Base-by-base conservation (phyloP, 2,329 filamentous ascomycete species). In the Neofusicoccum laricinum region DNA sequence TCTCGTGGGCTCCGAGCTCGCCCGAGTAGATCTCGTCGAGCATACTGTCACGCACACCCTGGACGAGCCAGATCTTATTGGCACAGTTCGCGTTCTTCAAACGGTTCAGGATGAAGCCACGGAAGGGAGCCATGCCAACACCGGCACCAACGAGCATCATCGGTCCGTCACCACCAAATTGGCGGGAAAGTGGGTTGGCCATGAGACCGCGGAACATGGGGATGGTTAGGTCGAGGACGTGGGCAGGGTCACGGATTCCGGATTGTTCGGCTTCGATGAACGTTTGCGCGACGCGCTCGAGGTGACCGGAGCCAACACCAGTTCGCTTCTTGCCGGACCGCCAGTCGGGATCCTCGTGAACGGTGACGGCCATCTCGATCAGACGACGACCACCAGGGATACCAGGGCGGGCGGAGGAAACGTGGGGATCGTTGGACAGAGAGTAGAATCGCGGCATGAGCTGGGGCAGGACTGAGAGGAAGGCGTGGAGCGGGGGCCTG, bases 371-470 rank as follows among this genome's bases (percentile, higher is more conserved):
- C 72, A 98, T 91, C 80, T 98, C 95, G 71, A 99, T 89, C 66
- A 98, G 81, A 34, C 93, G 90, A 68, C 91, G 90, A 69, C 86
- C 72, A 58, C 75, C 85, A 68, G 90, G 86, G 43, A 87, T 85
- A 67, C 90, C 90, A 67, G 87, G 85, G 21, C 88, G 85, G 67
- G 86, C 85, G 66, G 86, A 90, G 2, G 87, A 90, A 69, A 96
- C 88, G 68, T 95, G 91, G 0, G 95, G 95, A 72, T 99, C 95
- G 76, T 97, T 97, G 62, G 93, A 97, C 14, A 99, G 87, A 3
- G 94, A 98, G 81, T 99, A 99, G 82, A 99, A 99, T 66, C 95
- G 91, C 2, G 95, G 95, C 94, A 98, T 98, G 59, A 98, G 85
- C 55, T 92, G 90, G 71, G 90, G 91, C 61, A 97, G 86, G 48